Evolutionary conservation across 441 rosid genomes (phyloP), one percentile per base, ranked within the genome.

Genomic region (Omphalea diandra): DNA sequence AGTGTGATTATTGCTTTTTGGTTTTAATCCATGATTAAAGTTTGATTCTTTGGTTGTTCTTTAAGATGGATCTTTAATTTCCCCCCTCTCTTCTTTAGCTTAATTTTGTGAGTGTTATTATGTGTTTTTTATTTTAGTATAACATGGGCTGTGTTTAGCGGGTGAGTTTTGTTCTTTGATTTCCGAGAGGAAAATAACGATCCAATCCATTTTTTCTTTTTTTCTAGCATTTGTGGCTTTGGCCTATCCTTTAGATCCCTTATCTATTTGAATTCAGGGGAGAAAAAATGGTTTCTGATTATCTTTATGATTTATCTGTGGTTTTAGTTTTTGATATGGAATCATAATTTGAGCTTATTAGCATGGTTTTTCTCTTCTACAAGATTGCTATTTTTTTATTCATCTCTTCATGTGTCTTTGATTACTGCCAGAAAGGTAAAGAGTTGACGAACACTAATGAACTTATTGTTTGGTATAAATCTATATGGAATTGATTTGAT

Each of bases 1-100:
- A 52, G 63, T 3, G 36, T 7, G 70, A 75, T 78, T 81, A 5
- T 62, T 33, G 65, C 2, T 57, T 55, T 22, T 62, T 44, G 12
- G 11, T 24, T 31, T 69, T 26, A 15, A 3, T 46, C 7, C 4
- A 32, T 49, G 5, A 7, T 17, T 18, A 35, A 69, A 49, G 7
- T 46, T 46, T 36, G 24, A 36, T 35, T 59, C 50, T 49, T 58
- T 36, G 47, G 38, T 31, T 35, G n/a, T 60, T 38, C 17, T 14
- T 60, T 17, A 7, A 29, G 49, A 0, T 27, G 18, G 20, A 8
- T 5, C n/a, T n/a, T n/a, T n/a, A n/a, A n/a, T n/a, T n/a, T 46
- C 12, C 20, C 1, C n/a, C 40, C 20, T 26, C 27, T 47, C 18
- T 29, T 22, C 0, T 32, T 22, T n/a, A 4, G 43, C 36, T 49